Evolutionary conservation across 1,139 yeast species (phyloP).

Genomic region (Pichia sp.): DNA sequence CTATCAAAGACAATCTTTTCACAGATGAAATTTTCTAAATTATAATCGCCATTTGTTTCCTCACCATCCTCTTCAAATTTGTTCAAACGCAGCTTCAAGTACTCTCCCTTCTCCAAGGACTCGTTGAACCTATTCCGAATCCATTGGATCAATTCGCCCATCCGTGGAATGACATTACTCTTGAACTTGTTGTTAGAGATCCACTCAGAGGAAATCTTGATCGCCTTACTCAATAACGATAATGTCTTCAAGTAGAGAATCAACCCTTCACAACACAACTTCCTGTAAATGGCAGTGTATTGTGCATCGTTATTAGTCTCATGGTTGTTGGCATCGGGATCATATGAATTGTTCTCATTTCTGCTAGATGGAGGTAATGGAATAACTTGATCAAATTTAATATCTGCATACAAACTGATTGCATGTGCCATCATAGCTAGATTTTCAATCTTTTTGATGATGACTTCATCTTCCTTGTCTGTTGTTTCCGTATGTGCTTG

Average conservation of each 20-base stretch:
- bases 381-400: slow-evolving; percentile 78
- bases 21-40: slow-evolving; percentile 42
- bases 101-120: slow-evolving; percentile 84
- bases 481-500: not conserved
- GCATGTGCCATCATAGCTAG: slow-evolving; percentile 91
- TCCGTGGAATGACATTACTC: slow-evolving; percentile 39
- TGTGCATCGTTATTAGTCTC: not conserved
- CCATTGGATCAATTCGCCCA: slow-evolving; percentile 91
- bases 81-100: slow-evolving; percentile 54
- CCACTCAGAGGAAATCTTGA: slow-evolving; percentile 85
- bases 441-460: slow-evolving; percentile 59
- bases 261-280: slow-evolving; percentile 77
- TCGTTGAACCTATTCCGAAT: slow-evolving; percentile 87
- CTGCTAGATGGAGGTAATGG: slow-evolving; percentile 68
- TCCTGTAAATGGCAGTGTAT: slow-evolving; percentile 21
- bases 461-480: slow-evolving; percentile 27
- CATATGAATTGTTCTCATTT: too few species aligned
- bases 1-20: slow-evolving; percentile 89
- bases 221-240: slow-evolving; percentile 78
- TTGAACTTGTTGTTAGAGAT: slow-evolving; percentile 59
- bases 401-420: slow-evolving; percentile 84
- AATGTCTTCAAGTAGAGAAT: slow-evolving; percentile 81
- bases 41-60: not conserved
- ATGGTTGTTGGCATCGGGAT: too few species aligned
- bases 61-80: slow-evolving; percentile 42